Conservation (phyloP, 2,329 filamentous ascomycete genomes). For the Chaetomium sp. region DNA sequence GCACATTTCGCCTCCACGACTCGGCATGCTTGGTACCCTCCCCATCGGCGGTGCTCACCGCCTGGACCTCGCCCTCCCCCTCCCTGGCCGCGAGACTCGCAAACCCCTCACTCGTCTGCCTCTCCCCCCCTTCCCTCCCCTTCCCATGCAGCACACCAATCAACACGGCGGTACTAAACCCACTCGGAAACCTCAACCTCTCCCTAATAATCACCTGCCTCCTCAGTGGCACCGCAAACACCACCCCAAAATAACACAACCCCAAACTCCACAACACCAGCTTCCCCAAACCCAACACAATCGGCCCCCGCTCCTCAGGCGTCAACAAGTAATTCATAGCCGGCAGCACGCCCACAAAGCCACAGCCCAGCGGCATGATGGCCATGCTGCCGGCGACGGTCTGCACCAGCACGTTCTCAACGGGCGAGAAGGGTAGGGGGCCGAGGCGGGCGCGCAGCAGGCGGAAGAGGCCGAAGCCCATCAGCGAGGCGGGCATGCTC, state of each 20-base stretch:
- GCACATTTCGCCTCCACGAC: conserved; percentile 51
- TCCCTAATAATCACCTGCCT: conserved; percentile 92
- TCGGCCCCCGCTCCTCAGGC: conserved; percentile 74
- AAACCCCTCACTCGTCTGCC: conserved; percentile 31
- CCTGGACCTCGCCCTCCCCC: conserved; percentile 22
- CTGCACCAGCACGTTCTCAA: conserved; percentile 96
- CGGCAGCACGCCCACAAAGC: conserved; percentile 88
- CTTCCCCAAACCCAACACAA: conserved; percentile 72
- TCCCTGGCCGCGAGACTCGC: conserved; percentile 35
- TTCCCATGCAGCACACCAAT: conserved; percentile 83
- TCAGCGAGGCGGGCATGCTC: conserved; percentile 93
- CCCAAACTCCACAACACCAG: conserved; percentile 89
- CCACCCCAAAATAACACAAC: conserved; percentile 93
- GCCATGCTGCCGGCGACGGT: conserved; percentile 94
- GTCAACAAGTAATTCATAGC: conserved; percentile 85
- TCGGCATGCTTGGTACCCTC: conserved; percentile 39
- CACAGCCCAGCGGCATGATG: conserved; percentile 94
- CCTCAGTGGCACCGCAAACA: conserved; percentile 86
- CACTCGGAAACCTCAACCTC: conserved; percentile 90
- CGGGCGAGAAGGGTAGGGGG: conserved; percentile 78
- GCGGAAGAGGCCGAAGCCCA: conserved; percentile 94
- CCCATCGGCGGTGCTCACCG: conserved; percentile 36
- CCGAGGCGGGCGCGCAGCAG: conserved; percentile 70
- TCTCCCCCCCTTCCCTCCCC: conserved; percentile 16
- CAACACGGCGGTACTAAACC: conserved; percentile 91